phyloP scores from a whole-genome alignment of 2,329 filamentous ascomycete species.

The Didymella exigua region DNA sequence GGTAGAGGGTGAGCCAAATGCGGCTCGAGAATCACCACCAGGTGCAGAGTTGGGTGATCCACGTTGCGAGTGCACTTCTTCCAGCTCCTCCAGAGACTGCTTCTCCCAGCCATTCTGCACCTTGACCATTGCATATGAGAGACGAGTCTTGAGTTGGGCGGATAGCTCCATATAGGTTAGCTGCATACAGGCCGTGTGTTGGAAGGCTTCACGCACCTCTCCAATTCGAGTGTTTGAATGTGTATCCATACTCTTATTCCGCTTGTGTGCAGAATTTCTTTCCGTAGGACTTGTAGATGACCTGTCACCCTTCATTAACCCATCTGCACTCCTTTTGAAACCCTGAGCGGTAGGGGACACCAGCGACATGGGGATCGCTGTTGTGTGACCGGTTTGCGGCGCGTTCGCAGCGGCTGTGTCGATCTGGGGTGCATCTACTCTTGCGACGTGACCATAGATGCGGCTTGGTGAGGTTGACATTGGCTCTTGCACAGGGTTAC shows the following conservation, averaged over 20 bases:
- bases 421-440: slow-evolving; percentile 27
- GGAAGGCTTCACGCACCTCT: slow-evolving; percentile 64
- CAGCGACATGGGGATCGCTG: slow-evolving; percentile 51
- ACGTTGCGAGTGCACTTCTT: slow-evolving; percentile 72
- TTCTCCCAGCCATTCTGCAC: slow-evolving; percentile 86
- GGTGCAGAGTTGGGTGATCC: slow-evolving; percentile 67
- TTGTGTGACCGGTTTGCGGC: slow-evolving; percentile 37
- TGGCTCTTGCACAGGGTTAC: slow-evolving; percentile 48
- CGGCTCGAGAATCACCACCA: slow-evolving; percentile 53
- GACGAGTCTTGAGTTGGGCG: slow-evolving; percentile 77
- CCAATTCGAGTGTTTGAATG: slow-evolving; percentile 70
- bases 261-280: slow-evolving; percentile 61
- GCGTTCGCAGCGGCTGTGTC: slow-evolving; percentile 33
- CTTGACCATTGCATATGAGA: slow-evolving; percentile 94
- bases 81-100: slow-evolving; percentile 76
- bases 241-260: slow-evolving; percentile 73
- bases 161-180: slow-evolving; percentile 64
- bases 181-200: slow-evolving; percentile 16
- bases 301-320: slow-evolving; percentile 62
- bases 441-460: slow-evolving; percentile 49
- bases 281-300: slow-evolving; percentile 16
- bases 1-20: slow-evolving; percentile 40
- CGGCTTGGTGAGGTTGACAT: slow-evolving; percentile 55
- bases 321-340: slow-evolving; percentile 79
- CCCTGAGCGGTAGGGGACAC: slow-evolving; percentile 52